phyloP scores from a whole-genome alignment of 306 rosid genomes.

The Dryas drummondii region DNA sequence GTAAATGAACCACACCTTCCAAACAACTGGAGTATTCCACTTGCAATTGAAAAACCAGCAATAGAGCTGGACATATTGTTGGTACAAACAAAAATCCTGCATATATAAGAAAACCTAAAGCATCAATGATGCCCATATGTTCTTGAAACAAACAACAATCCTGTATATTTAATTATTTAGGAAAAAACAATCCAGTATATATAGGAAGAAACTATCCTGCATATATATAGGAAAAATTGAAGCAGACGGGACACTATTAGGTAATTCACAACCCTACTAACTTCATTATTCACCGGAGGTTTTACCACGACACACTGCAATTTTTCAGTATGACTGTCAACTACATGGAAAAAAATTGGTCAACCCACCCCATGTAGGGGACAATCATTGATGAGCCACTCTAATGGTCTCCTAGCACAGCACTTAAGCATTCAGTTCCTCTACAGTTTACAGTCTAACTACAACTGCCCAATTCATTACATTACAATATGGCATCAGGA shows the following conservation, averaged over 20 bases:
- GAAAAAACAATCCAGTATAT: no score
- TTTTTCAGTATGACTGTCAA: neutral
- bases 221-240: neutral
- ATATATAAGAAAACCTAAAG: neutral
- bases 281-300: neutral
- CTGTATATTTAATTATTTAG: no score
- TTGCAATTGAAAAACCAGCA: conserved; percentile 12
- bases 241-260: neutral
- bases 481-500: neutral
- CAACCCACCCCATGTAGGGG: no score
- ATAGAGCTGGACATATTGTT: neutral
- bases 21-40: conserved; percentile 1
- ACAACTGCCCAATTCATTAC: neutral
- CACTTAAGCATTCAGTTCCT: neutral
- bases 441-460: neutral
- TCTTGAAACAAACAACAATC: no score
- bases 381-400: no score
- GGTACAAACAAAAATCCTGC: conserved; percentile 7
- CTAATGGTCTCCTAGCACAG: no score
- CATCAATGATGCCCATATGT: neutral
- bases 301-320: neutral
- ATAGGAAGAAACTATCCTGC: neutral
- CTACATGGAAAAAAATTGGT: neutral
- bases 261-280: neutral
- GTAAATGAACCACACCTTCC: conserved; percentile 9